Evolutionary conservation across 805 yeast species (phyloP), one percentile per base, ranked within the genome.

Genomic region (Pichia kluyveri): DNA sequence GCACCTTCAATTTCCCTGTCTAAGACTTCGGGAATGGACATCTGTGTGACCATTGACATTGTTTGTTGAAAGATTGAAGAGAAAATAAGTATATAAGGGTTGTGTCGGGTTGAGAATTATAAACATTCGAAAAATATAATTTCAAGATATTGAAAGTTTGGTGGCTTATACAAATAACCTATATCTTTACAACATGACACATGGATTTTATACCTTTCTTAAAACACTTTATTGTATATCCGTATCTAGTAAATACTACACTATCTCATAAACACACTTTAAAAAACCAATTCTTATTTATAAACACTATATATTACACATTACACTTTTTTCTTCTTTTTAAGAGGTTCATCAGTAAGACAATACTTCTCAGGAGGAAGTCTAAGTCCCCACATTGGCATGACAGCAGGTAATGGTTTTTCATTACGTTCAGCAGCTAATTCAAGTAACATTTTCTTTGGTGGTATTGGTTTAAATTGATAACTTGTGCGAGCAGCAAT

Each of bases 351-450:
- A 10, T 44, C 42, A 19, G 26, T 89, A 46, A 90, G 69, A 68
- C 98, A 90, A 68, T 88, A 90, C 76, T 90, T 93, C 69, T 93
- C 99, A 5, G 99, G 98, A 3, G 99, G 99, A 44, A 95, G 71
- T 54, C 97, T 78, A 38, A 93, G 75, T 11, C 99, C 98, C 83
- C 88, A 89, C 44, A 83, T 77, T 14, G 93, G 90, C 65, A 90
- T 82, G 14, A 93, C 90, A 6, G 93, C 86, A 6, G 99, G 99
- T 45, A 93, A 71, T 0, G 95, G 81, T 61, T 86, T 83, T 57
- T 87, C 83, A 66, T 93, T 93, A 54, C 96, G 73, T 61, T 95
- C 99, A 18, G 82, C 83, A 0, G 99, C 99, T 57, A 93, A 70
- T 66, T 91, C 96, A 65, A 93, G 69, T 54, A 93, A 67, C 55